Conservation (phyloP, 768 basidiomycete genomes). For the Sarcomyxa edulis region DNA sequence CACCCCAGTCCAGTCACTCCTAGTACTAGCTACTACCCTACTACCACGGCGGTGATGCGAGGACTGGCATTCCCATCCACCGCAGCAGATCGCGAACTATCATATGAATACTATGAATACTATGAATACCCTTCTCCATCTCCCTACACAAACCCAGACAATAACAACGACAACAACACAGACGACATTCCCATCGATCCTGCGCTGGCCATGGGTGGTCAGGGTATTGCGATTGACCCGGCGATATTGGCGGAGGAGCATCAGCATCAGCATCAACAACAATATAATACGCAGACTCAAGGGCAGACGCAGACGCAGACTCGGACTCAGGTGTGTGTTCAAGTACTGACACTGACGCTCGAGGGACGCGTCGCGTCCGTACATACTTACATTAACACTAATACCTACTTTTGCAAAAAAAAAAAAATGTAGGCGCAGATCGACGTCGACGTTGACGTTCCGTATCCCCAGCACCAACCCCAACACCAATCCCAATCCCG, state of each 20-base stretch:
- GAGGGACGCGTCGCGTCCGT: constrained; percentile 69
- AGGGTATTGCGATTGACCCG: constrained; percentile 49
- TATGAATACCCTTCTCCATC: not conserved
- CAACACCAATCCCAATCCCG: constrained; percentile 15
- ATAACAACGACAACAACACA: constrained; percentile 68
- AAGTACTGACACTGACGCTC: constrained; percentile 16
- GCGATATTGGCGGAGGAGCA: constrained; percentile 30
- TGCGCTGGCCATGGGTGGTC: constrained; percentile 40
- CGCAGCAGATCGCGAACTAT: too few species aligned
- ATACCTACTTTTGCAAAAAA: too few species aligned
- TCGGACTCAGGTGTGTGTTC: constrained; percentile 32
- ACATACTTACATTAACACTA: too few species aligned
- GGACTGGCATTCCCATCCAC: too few species aligned
- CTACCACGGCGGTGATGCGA: too few species aligned
- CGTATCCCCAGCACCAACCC: constrained; percentile 17
- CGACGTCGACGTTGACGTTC: too few species aligned
- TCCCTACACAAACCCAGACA: constrained; percentile 49
- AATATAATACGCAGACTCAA: constrained; percentile 33
- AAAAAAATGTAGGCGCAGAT: too few species aligned
- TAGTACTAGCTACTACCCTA: too few species aligned
- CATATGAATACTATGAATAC: constrained; percentile 1
- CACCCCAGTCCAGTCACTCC: too few species aligned
- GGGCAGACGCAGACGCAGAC: too few species aligned
- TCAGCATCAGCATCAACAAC: constrained; percentile 13
- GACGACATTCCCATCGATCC: constrained; percentile 82